Base-by-base conservation (phyloP, 192 early-diverging fungal genomes). In the Dissophora ornata region DNA sequence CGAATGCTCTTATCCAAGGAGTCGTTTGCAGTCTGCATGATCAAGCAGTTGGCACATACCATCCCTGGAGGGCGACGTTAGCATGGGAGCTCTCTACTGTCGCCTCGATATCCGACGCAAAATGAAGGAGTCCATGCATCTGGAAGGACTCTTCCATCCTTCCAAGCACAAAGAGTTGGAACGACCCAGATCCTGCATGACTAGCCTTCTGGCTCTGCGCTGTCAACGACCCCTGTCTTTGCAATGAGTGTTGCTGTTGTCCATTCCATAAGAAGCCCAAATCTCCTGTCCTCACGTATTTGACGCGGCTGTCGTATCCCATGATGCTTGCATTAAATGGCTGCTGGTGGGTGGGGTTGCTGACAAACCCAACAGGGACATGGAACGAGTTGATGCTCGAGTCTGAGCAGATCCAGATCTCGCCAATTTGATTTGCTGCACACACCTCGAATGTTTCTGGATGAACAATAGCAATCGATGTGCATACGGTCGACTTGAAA, bases 401-500 rank as follows among this genome's bases (percentile, higher is more conserved):
- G 41, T 88, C 84, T 15, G 87, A 89, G 22, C 80, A 87, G n/a
- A 96, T 90, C 93, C 93, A 96, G 19, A 96, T 94, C 74, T 95
- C 94, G 54, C 94, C 94, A 26, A 95, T 74, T 30, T 87, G 82
- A 36, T 92, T 88, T 0, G 85, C 84, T 8, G 84, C 68, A 62
- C 92, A 89, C 1, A 92, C 79, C 18, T 69, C 81, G 11, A 84
- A 81, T 8, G 93, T 93, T 42, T 84, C 84, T 0, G 94, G 92
- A 56, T 96, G 85, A n/a, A 96, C 91, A 54, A 96, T 93, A n/a
- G 91, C 94, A 28, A 94, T 82, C 71, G 92, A 89, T 0, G 94
- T 92, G 25, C 62, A 66, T 3, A 66, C 44, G 25, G 63, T 66
- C 0, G 71, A 34, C 71, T 75, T 51, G 2, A 55, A 3, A 22